Conservation (phyloP, 805 yeast species). For the Yamadazyma olivae region DNA sequence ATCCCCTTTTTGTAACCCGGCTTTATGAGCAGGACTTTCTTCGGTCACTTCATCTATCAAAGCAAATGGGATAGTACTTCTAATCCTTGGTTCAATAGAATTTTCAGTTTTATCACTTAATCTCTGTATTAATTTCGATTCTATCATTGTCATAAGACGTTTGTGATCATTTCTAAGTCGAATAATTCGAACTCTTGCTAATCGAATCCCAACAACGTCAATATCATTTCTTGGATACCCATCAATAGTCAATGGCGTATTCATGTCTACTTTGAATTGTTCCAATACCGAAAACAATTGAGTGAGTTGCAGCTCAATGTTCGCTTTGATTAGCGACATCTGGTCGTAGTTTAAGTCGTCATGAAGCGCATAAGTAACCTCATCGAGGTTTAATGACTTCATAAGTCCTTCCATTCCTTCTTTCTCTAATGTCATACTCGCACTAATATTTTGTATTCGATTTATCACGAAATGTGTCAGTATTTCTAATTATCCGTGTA, state of each 20-base stretch:
- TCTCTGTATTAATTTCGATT: slow-evolving; percentile 34
- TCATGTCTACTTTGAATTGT: slow-evolving; percentile 54
- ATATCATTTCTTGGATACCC: slow-evolving; percentile 87
- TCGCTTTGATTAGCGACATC: slow-evolving; percentile 7
- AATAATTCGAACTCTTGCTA: slow-evolving; percentile 60
- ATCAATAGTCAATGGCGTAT: slow-evolving; percentile 66
- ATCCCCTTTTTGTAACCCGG: slow-evolving; percentile 58
- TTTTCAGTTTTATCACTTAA: not conserved
- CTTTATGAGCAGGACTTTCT: slow-evolving; percentile 52
- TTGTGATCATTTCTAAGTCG: slow-evolving; percentile 68
- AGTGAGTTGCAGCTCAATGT: slow-evolving; percentile 24
- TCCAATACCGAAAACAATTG: slow-evolving; percentile 40
- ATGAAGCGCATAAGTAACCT: slow-evolving; percentile 7
- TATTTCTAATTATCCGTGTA: no score
- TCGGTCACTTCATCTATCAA: slow-evolving; percentile 45
- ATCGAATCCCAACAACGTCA: slow-evolving; percentile 67
- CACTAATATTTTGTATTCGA: not conserved
- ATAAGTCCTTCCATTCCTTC: slow-evolving; percentile 14
- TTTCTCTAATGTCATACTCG: slow-evolving; percentile 10
- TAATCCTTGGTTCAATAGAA: not conserved
- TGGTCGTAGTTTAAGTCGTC: slow-evolving; percentile 13
- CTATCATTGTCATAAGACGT: slow-evolving; percentile 45
- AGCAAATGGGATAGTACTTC: slow-evolving; percentile 51
- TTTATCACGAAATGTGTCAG: no score
- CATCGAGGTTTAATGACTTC: slow-evolving; percentile 13